These are phyloP conservation scores for Jamesozyma rosinii DNA, from an alignment of 805 yeast genomes.

Conservation along the genomic window DNA sequence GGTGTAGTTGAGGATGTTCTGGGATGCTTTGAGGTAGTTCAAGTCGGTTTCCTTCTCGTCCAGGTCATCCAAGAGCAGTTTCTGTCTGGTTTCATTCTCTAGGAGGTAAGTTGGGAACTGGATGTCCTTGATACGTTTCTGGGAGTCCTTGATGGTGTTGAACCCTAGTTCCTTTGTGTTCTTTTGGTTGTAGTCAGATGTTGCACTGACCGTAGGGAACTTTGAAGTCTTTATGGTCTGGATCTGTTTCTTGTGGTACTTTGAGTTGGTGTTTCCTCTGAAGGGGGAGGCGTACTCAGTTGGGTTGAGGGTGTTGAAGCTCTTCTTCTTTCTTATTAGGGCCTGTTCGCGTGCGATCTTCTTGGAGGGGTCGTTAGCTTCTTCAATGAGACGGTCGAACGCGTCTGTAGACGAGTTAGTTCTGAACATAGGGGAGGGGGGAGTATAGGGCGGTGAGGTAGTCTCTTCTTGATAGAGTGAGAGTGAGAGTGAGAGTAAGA, in stretches of 20 bases:
- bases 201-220: slow-evolving; percentile 27
- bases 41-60: slow-evolving; percentile 19
- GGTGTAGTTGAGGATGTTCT: slow-evolving; percentile 7
- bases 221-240: slow-evolving; percentile 7
- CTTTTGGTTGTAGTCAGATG: slow-evolving; percentile 14
- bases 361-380: neutral
- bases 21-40: slow-evolving; percentile 19
- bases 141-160: slow-evolving; percentile 11
- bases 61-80: slow-evolving; percentile 14
- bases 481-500: no score
- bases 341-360: neutral
- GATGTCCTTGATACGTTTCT: slow-evolving; percentile 26
- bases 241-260: slow-evolving; percentile 1
- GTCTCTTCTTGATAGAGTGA: no score
- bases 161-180: slow-evolving; percentile 23
- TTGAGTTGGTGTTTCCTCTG: slow-evolving; percentile 1
- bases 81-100: slow-evolving; percentile 24
- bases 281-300: slow-evolving; percentile 10
- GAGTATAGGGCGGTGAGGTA: no score
- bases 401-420: slow-evolving; percentile 1
- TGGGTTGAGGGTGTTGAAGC: neutral
- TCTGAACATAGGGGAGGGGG: slow-evolving; percentile 2
- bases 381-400: slow-evolving; percentile 1
- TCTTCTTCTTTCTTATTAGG: neutral
- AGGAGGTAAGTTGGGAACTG: slow-evolving; percentile 22